Conservation (phyloP, 768 basidiomycete species). For the Clavaria fumosa region DNA sequence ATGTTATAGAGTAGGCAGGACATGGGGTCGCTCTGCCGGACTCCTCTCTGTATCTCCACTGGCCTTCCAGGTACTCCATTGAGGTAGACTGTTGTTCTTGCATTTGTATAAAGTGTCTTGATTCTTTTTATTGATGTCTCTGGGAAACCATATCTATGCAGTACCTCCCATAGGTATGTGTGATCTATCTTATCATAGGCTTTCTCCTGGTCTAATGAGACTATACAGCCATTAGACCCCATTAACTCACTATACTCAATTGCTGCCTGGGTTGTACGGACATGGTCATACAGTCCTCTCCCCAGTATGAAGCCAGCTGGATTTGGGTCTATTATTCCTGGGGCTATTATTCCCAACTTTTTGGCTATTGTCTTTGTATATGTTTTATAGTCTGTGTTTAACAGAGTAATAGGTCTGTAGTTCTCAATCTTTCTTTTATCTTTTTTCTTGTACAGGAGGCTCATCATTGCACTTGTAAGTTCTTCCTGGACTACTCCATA, state of each 20-base stretch:
- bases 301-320: slow-evolving; percentile 26
- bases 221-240: slow-evolving; percentile 15
- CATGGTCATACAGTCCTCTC: slow-evolving; percentile 19
- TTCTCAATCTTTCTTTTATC: slow-evolving; percentile 18
- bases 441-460: slow-evolving; percentile 28
- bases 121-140: slow-evolving; percentile 16
- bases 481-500: slow-evolving; percentile 9
- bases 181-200: slow-evolving; percentile 5
- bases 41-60: slow-evolving; percentile 18
- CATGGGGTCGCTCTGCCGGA: slow-evolving; percentile 24
- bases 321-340: slow-evolving; percentile 17
- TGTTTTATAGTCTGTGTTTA: slow-evolving; percentile 24
- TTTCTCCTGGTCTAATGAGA: slow-evolving; percentile 16
- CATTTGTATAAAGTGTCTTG: slow-evolving; percentile 16
- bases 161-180: slow-evolving; percentile 1
- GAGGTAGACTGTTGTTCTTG: slow-evolving; percentile 18
- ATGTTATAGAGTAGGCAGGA: slow-evolving; percentile 26
- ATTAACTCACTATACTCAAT: slow-evolving; percentile 12
- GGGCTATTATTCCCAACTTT: slow-evolving; percentile 10
- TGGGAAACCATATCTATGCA: slow-evolving; percentile 11
- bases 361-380: slow-evolving; percentile 16
- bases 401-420: slow-evolving; percentile 24
- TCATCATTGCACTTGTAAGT: slow-evolving; percentile 23
- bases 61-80: slow-evolving; percentile 17
- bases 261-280: slow-evolving; percentile 14